A percentile compares a stretch with the other conserved stretches of the same genome.
Conservation (phyloP, 108 stramenopile species). For the Schizochytrium sp. region DNA sequence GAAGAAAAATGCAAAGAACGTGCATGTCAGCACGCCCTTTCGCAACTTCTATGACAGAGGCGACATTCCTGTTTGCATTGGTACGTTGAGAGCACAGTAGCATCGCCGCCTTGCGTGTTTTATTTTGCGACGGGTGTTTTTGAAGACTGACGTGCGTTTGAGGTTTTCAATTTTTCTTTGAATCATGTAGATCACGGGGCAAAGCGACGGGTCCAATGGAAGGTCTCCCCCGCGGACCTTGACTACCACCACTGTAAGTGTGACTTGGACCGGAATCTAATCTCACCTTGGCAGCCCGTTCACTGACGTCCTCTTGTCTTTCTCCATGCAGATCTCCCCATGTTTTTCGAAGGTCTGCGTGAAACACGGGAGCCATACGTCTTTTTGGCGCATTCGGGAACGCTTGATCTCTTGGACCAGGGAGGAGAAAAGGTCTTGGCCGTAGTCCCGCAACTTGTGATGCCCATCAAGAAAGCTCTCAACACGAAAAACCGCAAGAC, state of each 20-base stretch:
- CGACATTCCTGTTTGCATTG: slow-evolving; percentile 70
- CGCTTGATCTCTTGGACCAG: slow-evolving; percentile 68
- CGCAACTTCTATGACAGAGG: slow-evolving; percentile 72
- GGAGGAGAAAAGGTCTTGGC: slow-evolving; percentile 62
- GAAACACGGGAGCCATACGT: slow-evolving; percentile 73
- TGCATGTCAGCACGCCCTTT: slow-evolving; percentile 22
- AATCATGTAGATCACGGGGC: slow-evolving; percentile 49
- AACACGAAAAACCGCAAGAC: slow-evolving; percentile 65
- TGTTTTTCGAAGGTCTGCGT: slow-evolving; percentile 77
- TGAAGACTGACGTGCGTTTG: neutral
- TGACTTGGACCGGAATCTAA: no score
- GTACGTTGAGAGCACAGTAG: neutral
- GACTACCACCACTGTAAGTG: slow-evolving; percentile 15
- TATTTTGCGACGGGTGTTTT: neutral
- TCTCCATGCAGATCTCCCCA: slow-evolving; percentile 64
- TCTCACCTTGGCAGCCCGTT: no score
- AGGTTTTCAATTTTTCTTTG: no score
- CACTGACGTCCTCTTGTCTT: neutral
- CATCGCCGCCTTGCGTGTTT: neutral
- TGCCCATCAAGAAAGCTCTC: slow-evolving; percentile 75
- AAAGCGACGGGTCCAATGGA: slow-evolving; percentile 71
- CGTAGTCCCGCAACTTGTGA: slow-evolving; percentile 72
- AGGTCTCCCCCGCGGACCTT: slow-evolving; percentile 20
- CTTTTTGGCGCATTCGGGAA: slow-evolving; percentile 72
- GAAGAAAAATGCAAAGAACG: neutral